A percentile compares a stretch with the other conserved stretches of the same genome.
Evolutionary conservation across 306 rosid genomes (phyloP).

Genomic region (Rubus parviflorus): DNA sequence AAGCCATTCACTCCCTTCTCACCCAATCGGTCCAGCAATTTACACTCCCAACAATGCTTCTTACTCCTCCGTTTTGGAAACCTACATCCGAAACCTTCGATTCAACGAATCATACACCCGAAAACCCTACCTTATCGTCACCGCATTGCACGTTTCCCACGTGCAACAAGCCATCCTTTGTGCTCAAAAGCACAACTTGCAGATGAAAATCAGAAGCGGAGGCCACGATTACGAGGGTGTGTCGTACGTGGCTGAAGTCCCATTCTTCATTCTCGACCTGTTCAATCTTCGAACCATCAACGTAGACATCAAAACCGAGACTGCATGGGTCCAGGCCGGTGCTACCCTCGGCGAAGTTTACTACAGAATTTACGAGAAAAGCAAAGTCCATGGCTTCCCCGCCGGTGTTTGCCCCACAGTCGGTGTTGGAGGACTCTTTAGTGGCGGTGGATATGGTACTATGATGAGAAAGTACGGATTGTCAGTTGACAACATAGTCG

Average conservation of each 20-base stretch:
- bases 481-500: constrained; percentile 36
- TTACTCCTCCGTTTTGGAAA: constrained; percentile 45
- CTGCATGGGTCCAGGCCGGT: constrained; percentile 65
- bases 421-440: constrained; percentile 43
- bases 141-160: constrained; percentile 59
- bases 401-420: constrained; percentile 44
- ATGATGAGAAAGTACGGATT: constrained; percentile 53
- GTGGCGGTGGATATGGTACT: constrained; percentile 46
- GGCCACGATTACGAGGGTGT: constrained; percentile 73
- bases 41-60: constrained; percentile 46
- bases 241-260: constrained; percentile 50
- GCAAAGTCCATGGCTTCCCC: constrained; percentile 41
- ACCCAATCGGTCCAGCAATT: constrained; percentile 53
- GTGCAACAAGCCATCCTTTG: constrained; percentile 49
- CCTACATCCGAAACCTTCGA: constrained; percentile 57
- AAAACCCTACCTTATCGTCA: constrained; percentile 59
- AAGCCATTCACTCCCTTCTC: constrained; percentile 39
- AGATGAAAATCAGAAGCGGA: constrained; percentile 68
- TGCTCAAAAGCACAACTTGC: constrained; percentile 47
- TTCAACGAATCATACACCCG: constrained; percentile 54
- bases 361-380: constrained; percentile 35
- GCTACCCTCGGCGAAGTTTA: constrained; percentile 46
- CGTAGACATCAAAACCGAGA: constrained; percentile 41
- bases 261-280: constrained; percentile 71
- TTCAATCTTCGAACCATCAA: constrained; percentile 50